Evolutionary conservation across 345 rosid genomes (phyloP).

Genomic region (Populus euphratica): DNA sequence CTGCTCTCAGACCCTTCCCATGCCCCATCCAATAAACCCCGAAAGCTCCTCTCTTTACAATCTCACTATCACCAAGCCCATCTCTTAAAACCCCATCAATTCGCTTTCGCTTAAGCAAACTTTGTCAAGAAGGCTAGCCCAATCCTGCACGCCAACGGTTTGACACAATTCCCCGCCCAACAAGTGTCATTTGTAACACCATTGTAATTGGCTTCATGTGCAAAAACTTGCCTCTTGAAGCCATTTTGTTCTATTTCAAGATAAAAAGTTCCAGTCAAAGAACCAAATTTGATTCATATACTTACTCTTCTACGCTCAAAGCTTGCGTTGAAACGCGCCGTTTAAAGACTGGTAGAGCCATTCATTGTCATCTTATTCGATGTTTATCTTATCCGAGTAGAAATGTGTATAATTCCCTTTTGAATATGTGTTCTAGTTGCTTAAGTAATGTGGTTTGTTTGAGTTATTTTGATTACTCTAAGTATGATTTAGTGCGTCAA

Average conservation of each 20-base stretch:
- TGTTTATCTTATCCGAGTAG: slow-evolving; percentile 60
- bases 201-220: slow-evolving; percentile 82
- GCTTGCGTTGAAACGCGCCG: slow-evolving; percentile 65
- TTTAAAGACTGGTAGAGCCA: slow-evolving; percentile 55
- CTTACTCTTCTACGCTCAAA: slow-evolving; percentile 82
- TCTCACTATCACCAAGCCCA: slow-evolving; percentile 34
- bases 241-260: slow-evolving; percentile 62
- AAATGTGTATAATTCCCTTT: slow-evolving; percentile 68
- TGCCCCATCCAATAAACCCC: background rate
- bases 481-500: slow-evolving; percentile 51
- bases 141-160: slow-evolving; percentile 76
- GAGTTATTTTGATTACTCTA: slow-evolving; percentile 23
- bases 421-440: slow-evolving; percentile 74
- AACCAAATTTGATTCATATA: slow-evolving; percentile 55
- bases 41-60: slow-evolving; percentile 16
- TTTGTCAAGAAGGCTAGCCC: slow-evolving; percentile 78
- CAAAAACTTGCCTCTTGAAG: slow-evolving; percentile 68
- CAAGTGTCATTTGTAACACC: slow-evolving; percentile 76
- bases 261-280: slow-evolving; percentile 53
- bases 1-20: slow-evolving; percentile 17
- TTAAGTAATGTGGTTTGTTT: slow-evolving; percentile 29
- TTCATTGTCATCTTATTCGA: slow-evolving; percentile 78
- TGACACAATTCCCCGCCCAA: slow-evolving; percentile 76
- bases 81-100: slow-evolving; percentile 59
- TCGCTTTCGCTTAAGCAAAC: slow-evolving; percentile 69